Percentiles rank a stretch among this genome's conserved stretches.
Evolutionary conservation across 1,139 yeast genomes (phyloP).

Genomic region (Suhomyces kunorum): DNA sequence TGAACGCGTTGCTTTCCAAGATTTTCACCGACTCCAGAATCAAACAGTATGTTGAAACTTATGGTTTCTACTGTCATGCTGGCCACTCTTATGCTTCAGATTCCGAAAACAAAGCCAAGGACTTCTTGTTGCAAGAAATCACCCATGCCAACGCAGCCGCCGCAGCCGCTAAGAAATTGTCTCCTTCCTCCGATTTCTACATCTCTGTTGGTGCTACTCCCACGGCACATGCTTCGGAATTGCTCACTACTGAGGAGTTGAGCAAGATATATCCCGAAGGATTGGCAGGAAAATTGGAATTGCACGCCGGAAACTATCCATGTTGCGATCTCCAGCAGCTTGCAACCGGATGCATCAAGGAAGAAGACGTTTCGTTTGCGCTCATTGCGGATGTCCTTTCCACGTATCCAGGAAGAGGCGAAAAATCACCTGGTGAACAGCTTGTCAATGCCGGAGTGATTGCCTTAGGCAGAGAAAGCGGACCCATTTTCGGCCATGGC

Average conservation of each 20-base stretch:
- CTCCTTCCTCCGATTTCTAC: slow-evolving; percentile 32
- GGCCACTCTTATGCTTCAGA: slow-evolving; percentile 68
- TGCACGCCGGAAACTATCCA: slow-evolving; percentile 80
- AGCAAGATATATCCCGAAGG: slow-evolving; percentile 20
- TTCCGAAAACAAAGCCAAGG: slow-evolving; percentile 49
- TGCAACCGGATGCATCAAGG: slow-evolving; percentile 59
- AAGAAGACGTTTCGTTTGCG: slow-evolving; percentile 52
- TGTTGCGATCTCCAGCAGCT: slow-evolving; percentile 76
- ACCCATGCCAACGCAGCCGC: slow-evolving; percentile 59
- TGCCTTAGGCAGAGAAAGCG: slow-evolving; percentile 64
- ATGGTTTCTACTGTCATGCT: slow-evolving; percentile 78
- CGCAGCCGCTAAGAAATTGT: slow-evolving; percentile 31
- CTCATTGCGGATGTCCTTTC: slow-evolving; percentile 69
- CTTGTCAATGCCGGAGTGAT: slow-evolving; percentile 74
- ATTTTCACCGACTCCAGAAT: slow-evolving; percentile 25
- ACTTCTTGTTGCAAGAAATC: slow-evolving; percentile 55
- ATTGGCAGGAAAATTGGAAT: slow-evolving; percentile 54
- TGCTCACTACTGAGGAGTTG: slow-evolving; percentile 25
- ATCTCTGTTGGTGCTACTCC: slow-evolving; percentile 81
- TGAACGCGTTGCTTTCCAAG: slow-evolving; percentile 32
- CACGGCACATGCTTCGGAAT: slow-evolving; percentile 64
- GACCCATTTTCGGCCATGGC: slow-evolving; percentile 56
- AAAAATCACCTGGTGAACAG: slow-evolving; percentile 54
- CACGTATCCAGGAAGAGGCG: slow-evolving; percentile 54
- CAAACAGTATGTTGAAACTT: slow-evolving; percentile 40